Evolutionary conservation across 805 yeast species (phyloP), one percentile per base, ranked within the genome.

Genomic region (Yamadazyma akitaensis): DNA sequence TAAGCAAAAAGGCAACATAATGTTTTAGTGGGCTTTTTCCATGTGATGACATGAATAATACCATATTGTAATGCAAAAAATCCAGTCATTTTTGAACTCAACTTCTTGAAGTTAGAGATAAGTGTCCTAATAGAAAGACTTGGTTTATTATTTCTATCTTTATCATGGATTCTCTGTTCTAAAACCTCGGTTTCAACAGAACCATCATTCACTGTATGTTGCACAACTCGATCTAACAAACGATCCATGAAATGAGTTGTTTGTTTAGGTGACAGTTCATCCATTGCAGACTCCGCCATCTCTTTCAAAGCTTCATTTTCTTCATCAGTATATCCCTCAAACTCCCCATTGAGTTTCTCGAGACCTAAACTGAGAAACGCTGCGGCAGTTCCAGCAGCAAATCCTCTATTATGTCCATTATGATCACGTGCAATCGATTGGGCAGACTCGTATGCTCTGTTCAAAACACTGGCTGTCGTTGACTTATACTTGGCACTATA

Each of bases 21-120:
- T 0, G 97, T 90, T 50, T 80, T 76, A 0, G 86, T 71, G 0
- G 95, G 91, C 24, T 75, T 71, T 49, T 81, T 79, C 97, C 97
- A 91, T 4, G 87, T 77, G 19, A 88, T 48, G 0, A 86, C 59
- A 42, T 80, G 77, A 6, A 82, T 70, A 1, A 84, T 36, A 2
- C 81, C 80, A 53, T 83, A 84, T 55, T 86, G 92, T 1, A 82
- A 47, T 36, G 68, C 75, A 54, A 86, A 84, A 9, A 85, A 56
- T 0, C 70, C 65, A 25, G 83, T 79, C 72, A 83, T 71, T 45
- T 80, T 76, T 10, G 73, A 56, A 43, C 84, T 80, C 53, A 85
- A 61, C 33, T 72, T 70, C 50, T 79, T 76, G 58, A 87, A 68
- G 62, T 86, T 87, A 14, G 74, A 67, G 1, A 80, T 72, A 42